Evolutionary conservation across 1,284 basidiomycete genomes (phyloP).

Genomic region (Apiotrichum siamense): DNA sequence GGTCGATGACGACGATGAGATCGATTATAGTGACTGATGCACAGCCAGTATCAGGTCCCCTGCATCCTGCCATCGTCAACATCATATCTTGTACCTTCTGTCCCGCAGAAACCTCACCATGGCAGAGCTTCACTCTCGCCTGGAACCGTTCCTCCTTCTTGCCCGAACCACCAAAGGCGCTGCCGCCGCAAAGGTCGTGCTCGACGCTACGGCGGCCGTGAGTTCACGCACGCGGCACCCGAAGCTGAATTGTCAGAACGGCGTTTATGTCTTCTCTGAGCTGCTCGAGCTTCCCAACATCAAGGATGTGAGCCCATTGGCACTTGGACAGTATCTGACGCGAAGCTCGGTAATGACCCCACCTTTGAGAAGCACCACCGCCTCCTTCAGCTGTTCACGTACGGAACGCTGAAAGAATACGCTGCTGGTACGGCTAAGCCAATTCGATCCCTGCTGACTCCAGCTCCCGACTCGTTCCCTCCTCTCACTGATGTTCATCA

Average conservation of each 20-base stretch:
- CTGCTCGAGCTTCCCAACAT: slow-evolving; percentile 74
- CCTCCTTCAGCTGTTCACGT: slow-evolving; percentile 79
- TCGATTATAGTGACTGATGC: too few relatives aligned
- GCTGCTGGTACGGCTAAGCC: slow-evolving; percentile 43
- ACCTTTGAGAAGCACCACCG: slow-evolving; percentile 57
- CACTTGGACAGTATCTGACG: neutral
- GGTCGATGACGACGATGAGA: too few relatives aligned
- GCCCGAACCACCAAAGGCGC: slow-evolving; percentile 84
- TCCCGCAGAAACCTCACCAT: slow-evolving; percentile 11
- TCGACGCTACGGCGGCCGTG: slow-evolving; percentile 73
- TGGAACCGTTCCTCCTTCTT: slow-evolving; percentile 84
- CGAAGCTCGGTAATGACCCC: slow-evolving; percentile 46
- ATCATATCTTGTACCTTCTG: neutral
- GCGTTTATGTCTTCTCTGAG: slow-evolving; percentile 85
- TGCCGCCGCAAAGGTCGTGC: slow-evolving; percentile 77
- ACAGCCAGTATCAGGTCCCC: too few relatives aligned
- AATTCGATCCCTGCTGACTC: slow-evolving; percentile 37
- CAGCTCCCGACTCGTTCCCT: slow-evolving; percentile 59
- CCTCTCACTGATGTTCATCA: slow-evolving; percentile 64
- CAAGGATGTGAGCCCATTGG: slow-evolving; percentile 60
- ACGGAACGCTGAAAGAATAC: slow-evolving; percentile 77
- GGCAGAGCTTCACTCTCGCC: slow-evolving; percentile 23
- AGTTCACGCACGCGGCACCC: slow-evolving; percentile 5
- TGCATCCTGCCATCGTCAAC: neutral
- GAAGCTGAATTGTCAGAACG: slow-evolving; percentile 49